Percentiles rank a stretch among this genome's conserved stretches.
Evolutionary conservation across 2,329 filamentous ascomycete species (phyloP).

Genomic region (Lanzia echinophila): DNA sequence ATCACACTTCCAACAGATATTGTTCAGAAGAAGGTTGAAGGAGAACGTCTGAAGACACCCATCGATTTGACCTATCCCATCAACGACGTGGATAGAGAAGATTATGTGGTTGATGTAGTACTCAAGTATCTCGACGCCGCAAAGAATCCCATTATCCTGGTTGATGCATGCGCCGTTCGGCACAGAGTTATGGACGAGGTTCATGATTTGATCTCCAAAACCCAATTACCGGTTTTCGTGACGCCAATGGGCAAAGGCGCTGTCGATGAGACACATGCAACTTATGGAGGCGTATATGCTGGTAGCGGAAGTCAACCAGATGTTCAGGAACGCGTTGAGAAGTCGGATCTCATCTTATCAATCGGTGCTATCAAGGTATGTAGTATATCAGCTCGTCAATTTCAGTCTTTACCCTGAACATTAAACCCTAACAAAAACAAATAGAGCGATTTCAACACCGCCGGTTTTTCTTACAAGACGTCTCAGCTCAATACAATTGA

Average conservation of each 20-base stretch:
- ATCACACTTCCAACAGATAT: constrained; percentile 79
- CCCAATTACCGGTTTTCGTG: constrained; percentile 74
- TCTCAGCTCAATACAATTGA: constrained; percentile 73
- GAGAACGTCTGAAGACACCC: constrained; percentile 59
- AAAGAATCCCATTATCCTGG: constrained; percentile 68
- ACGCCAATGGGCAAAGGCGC: constrained; percentile 86
- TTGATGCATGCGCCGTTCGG: constrained; percentile 77
- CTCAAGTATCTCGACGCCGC: constrained; percentile 66
- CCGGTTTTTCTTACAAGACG: constrained; percentile 74
- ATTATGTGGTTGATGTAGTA: constrained; percentile 77
- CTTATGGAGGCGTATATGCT: constrained; percentile 78
- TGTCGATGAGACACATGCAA: constrained; percentile 67
- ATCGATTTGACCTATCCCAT: constrained; percentile 58
- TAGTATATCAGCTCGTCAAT: background rate
- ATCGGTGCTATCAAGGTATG: constrained; percentile 55
- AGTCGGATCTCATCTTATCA: constrained; percentile 62
- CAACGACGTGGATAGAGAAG: constrained; percentile 66
- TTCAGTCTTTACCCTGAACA: background rate
- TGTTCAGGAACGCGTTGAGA: constrained; percentile 58
- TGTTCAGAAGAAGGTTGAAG: constrained; percentile 69
- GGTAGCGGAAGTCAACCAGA: constrained; percentile 65
- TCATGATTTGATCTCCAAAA: constrained; percentile 64
- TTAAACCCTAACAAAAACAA: background rate
- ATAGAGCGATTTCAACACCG: constrained; percentile 73
- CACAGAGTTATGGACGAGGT: constrained; percentile 69